Evolutionary conservation across 192 early-diverging fungal genomes (phyloP), one percentile per base, ranked within the genome.

Genomic region (Piromyces sp.): DNA sequence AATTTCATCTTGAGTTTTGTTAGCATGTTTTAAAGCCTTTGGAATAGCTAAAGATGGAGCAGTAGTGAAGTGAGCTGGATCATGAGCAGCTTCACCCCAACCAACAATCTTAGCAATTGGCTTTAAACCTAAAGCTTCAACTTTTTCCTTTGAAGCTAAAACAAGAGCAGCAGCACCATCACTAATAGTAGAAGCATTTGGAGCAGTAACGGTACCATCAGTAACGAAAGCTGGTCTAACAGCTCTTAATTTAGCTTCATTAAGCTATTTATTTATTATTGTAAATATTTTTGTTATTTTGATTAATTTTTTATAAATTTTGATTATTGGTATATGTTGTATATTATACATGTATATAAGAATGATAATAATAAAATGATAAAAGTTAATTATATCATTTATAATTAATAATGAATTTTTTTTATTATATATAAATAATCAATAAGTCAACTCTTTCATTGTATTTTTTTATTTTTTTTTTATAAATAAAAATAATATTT

Each of bases 151-250:
- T 51, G 94, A 92, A 88, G 93, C 94, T 37, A 99, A 88, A 36
- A 96, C 89, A 68, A 99, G 80, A 17, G 96, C 97, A 31, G 94
- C 94, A 79, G 96, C 97, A 84, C 97, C 97, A 84, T 99, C 97
- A 87, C 97, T 98, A 79, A 99, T 86, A 11, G 95, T 96, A 68
- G 94, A 95, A 36, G 97, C 90, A 86, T 99, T 99, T 82, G 95
- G 96, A 16, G 97, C 96, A 30, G 97, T 99, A 79, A 98, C 96
- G 5, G 96, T 94, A 81, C 97, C 97, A 51, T 89, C 91, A 79
- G 92, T 84, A 79, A 92, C 88, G 89, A 99, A 99, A 17, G 94
- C 94, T 22, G 96, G 94, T 81, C 93, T 93, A 84, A 97, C 90
- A 78, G 93, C 90, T 81, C 94, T 91, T 29, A 99, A 87, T 87